phyloP scores from a whole-genome alignment of 2,329 filamentous ascomycete genomes.

The Chalara sp. region DNA sequence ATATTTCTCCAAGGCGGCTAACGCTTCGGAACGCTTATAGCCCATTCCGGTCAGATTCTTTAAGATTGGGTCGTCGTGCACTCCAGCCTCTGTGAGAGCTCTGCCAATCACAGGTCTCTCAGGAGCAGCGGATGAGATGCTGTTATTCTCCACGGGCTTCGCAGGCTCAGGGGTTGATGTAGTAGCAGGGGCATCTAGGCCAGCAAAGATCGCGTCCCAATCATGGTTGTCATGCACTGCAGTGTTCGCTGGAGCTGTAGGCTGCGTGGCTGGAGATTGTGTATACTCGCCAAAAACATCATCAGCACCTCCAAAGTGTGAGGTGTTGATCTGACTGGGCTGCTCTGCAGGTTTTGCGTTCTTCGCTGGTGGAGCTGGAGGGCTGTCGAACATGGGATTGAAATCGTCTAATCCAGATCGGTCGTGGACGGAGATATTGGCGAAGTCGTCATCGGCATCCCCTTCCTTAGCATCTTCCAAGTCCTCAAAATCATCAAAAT shows the following conservation, averaged over 20 bases:
- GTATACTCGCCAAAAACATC: constrained; percentile 38
- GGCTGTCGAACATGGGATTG: constrained; percentile 73
- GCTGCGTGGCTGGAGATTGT: constrained; percentile 37
- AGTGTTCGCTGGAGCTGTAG: constrained; percentile 29
- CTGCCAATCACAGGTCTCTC: constrained; percentile 48
- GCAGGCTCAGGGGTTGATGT: constrained; percentile 13
- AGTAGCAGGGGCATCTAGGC: constrained; percentile 52
- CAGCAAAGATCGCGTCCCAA: constrained; percentile 92
- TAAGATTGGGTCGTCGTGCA: constrained; percentile 85
- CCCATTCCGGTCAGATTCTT: constrained; percentile 89
- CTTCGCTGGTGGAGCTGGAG: constrained; percentile 21
- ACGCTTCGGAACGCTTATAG: constrained; percentile 65
- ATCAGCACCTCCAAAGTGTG: constrained; percentile 18
- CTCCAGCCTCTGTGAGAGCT: constrained; percentile 64
- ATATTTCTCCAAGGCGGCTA: constrained; percentile 82
- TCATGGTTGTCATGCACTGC: constrained; percentile 56
- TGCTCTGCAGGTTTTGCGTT: constrained; percentile 20
- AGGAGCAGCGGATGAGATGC: constrained; percentile 2
- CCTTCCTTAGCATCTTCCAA: constrained; percentile 80
- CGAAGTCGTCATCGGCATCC: constrained; percentile 72
- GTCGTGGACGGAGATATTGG: constrained; percentile 53
- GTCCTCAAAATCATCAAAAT: constrained; percentile 77
- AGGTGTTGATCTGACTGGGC: constrained; percentile 15
- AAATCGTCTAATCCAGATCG: constrained; percentile 70
- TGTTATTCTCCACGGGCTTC: constrained; percentile 15